phyloP scores from a whole-genome alignment of 805 yeast species.

The Starmerella khaoyaiensis region DNA sequence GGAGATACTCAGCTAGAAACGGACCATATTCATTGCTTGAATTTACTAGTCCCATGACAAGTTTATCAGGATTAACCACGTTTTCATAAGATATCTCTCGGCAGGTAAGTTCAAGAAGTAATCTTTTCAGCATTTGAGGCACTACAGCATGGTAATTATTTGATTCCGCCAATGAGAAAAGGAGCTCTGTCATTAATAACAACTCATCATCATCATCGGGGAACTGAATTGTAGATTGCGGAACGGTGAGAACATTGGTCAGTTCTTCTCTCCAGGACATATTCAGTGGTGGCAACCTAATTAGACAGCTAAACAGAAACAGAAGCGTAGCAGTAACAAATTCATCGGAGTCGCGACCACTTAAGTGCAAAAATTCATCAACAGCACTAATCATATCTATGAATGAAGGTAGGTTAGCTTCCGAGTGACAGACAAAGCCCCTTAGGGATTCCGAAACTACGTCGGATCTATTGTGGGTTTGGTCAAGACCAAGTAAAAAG shows the following conservation, averaged over 20 bases:
- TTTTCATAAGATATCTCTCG: not conserved
- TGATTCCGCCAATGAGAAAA: not conserved
- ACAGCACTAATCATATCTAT: slow-evolving; percentile 26
- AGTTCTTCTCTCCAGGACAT: slow-evolving; percentile 8
- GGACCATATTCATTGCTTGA: slow-evolving; percentile 3
- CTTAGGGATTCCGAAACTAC: slow-evolving; percentile 64
- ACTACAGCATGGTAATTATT: not conserved
- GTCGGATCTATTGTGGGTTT: slow-evolving; percentile 46
- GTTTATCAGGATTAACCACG: not conserved
- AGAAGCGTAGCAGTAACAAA: slow-evolving; percentile 1
- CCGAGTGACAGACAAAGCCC: slow-evolving; percentile 38
- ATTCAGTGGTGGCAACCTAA: slow-evolving; percentile 1
- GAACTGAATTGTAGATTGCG: not conserved
- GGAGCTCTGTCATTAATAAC: not conserved
- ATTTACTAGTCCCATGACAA: not conserved
- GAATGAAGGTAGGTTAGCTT: slow-evolving; percentile 51
- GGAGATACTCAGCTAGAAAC: slow-evolving; percentile 11
- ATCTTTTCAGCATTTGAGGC: not conserved
- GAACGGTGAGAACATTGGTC: not conserved
- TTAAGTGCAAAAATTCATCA: slow-evolving; percentile 3
- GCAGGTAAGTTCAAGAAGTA: not conserved
- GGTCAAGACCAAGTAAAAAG: slow-evolving; percentile 50
- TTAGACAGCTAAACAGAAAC: slow-evolving; percentile 4
- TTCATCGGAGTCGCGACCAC: not conserved
- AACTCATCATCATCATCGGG: not conserved